Conservation (phyloP, 371 early-diverging fungal genomes). For the Mortierella sp. region DNA sequence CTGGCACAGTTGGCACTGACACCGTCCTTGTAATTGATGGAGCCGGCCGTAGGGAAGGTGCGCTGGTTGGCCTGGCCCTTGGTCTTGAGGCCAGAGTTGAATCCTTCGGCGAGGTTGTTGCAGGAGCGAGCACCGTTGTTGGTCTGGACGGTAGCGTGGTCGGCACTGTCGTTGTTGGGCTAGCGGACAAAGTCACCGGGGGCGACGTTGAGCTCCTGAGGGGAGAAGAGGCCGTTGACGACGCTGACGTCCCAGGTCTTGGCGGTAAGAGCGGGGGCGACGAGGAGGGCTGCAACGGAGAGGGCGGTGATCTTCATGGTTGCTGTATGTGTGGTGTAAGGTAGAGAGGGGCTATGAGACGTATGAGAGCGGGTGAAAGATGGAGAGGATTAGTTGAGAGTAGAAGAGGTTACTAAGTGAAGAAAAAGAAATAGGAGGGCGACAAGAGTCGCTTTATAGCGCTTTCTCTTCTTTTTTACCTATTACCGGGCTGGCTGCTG, state of each 20-base stretch:
- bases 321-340: background rate
- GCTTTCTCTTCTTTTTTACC: background rate
- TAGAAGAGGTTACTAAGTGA: background rate
- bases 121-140: constrained; percentile 19
- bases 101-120: constrained; percentile 21
- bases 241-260: constrained; percentile 40
- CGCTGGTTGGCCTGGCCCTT: constrained; percentile 29
- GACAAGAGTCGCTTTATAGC: background rate
- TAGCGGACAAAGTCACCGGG: constrained; percentile 43
- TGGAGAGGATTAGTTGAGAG: background rate
- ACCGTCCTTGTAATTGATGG: constrained; percentile 44
- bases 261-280: constrained; percentile 33
- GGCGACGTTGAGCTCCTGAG: constrained; percentile 26
- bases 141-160: constrained; percentile 45
- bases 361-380: background rate
- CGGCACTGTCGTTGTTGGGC: constrained; percentile 28
- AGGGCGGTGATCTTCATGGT: constrained; percentile 31
- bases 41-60: constrained; percentile 15
- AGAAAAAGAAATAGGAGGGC: background rate
- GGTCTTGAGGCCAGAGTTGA: constrained; percentile 37
- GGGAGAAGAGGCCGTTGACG: constrained; percentile 24
- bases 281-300: constrained; percentile 19
- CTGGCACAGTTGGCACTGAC: constrained; percentile 25
- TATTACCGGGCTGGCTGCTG: background rate
- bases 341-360: background rate